Evolutionary conservation across 2,329 filamentous ascomycete genomes (phyloP).

Genomic region (Calonectria ilicicola): DNA sequence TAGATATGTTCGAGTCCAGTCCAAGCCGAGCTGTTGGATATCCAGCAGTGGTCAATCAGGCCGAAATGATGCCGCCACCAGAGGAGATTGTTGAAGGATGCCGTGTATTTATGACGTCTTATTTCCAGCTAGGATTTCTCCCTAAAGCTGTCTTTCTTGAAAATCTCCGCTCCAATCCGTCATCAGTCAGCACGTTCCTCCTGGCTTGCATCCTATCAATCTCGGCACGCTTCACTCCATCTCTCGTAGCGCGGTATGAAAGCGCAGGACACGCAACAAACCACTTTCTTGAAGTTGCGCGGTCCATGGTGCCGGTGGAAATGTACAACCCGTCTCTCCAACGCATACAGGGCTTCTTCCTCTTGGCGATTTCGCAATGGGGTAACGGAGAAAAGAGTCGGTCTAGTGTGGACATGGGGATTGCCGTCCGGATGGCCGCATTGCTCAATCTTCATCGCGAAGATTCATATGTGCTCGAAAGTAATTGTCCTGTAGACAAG

Average conservation of each 20-base stretch:
- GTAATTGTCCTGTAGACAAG: slow-evolving; percentile 41
- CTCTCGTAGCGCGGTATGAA: too few species aligned
- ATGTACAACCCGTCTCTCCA: too few species aligned
- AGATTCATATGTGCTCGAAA: slow-evolving; percentile 47
- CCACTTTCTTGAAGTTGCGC: too few species aligned
- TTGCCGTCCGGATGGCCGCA: slow-evolving; percentile 51
- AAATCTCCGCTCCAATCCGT: slow-evolving; percentile 30
- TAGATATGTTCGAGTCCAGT: not conserved
- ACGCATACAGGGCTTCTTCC: slow-evolving; percentile 47
- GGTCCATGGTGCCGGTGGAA: too few species aligned
- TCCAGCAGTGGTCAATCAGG: not conserved
- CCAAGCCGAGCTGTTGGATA: not conserved
- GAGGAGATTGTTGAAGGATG: slow-evolving; percentile 45
- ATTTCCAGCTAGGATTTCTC: slow-evolving; percentile 49
- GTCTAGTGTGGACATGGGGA: slow-evolving; percentile 51
- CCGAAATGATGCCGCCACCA: slow-evolving; percentile 33
- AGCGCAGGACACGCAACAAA: too few species aligned
- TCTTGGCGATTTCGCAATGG: slow-evolving; percentile 49
- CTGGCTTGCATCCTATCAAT: too few species aligned
- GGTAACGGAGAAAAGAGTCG: slow-evolving; percentile 48
- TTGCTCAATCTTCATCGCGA: slow-evolving; percentile 51
- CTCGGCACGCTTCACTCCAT: too few species aligned
- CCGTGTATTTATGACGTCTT: slow-evolving; percentile 44
- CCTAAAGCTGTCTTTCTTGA: slow-evolving; percentile 48
- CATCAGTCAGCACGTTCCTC: too few species aligned